Evolutionary conservation across 208 protist species (phyloP), one percentile per base, ranked within the genome.

Genomic region (Trypanosoma vivax): DNA sequence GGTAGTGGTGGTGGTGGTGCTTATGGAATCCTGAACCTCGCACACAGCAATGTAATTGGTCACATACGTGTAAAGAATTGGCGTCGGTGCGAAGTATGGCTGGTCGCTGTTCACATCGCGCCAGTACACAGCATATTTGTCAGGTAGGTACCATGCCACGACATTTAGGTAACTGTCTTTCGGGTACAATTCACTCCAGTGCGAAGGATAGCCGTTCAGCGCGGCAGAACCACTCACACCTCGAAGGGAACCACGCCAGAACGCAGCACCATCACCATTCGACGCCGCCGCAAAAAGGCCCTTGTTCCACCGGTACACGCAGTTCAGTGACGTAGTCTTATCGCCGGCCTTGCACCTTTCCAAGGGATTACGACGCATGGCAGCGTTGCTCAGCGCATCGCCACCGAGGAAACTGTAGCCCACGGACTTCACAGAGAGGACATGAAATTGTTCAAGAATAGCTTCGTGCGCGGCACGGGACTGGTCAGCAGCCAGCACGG

Each of bases 241-340:
- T 6, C 6, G 6, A 19, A 24, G 23, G 6, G 46, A 50, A 34
- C 30, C 27, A 34, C 46, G 30, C 27, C 46, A 50, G 18, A 50
- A 37, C 46, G 46, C 46, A 11, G 30, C 27, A 6, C 46, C 29
- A 16, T 39, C n/a, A 9, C 18, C 18, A 34, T 50, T 16, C 6
- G 46, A 23, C 13, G 14, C 9, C 9, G 46, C 29, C 46, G 29
- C 46, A 34, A 34, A 43, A 7, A 43, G 23, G 6, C 10, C 39
- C 39, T 19, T 43, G n/a, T 43, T 43, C 39, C 39, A 43, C 9
- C 39, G 39, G n/a, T 43, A 43, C 10, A 43, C 39, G n/a, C 39
- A 43, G n/a, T 43, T 11, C 6, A 9, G 10, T 19, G 39, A 43
- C 6, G n/a, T 21, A 21, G n/a, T 18, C 6, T 6, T 6, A 19